These are phyloP conservation scores for Setaria viridis DNA, from an alignment of 202 grass and related monocot species.

Conservation along the genomic window DNA sequence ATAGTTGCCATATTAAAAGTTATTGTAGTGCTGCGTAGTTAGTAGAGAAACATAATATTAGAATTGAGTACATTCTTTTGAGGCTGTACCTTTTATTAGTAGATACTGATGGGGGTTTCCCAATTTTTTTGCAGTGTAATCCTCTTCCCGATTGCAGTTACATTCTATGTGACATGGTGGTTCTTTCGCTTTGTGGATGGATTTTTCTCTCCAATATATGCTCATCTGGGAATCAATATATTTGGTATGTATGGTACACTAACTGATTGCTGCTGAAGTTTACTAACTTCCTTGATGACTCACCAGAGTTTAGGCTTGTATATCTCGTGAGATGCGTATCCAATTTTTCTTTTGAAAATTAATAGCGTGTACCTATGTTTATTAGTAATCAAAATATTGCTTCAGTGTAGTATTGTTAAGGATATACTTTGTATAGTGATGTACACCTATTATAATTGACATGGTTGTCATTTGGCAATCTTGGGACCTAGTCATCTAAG, in stretches of 20 bases:
- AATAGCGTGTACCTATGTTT: not conserved
- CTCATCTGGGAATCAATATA: conserved; percentile 74
- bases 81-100: conserved; percentile 22
- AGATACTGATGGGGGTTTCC: conserved; percentile 18
- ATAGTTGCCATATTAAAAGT: conserved; percentile 1
- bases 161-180: conserved; percentile 96
- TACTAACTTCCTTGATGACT: conserved; percentile 11
- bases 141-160: conserved; percentile 84
- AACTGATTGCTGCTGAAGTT: conserved; percentile 25
- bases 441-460: no score
- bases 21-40: not conserved
- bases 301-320: not conserved
- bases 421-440: not conserved
- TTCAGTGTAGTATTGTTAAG: not conserved
- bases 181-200: conserved; percentile 88
- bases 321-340: not conserved
- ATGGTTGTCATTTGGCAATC: not conserved
- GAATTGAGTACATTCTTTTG: not conserved
- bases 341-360: not conserved
- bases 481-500: conserved; percentile 5
- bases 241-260: conserved; percentile 59
- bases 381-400: not conserved
- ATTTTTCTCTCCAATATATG: conserved; percentile 93
- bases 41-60: conserved; percentile 11
- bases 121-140: conserved; percentile 71